phyloP scores from a whole-genome alignment of 78 protist species.

The Trichosphaerium sp. region DNA sequence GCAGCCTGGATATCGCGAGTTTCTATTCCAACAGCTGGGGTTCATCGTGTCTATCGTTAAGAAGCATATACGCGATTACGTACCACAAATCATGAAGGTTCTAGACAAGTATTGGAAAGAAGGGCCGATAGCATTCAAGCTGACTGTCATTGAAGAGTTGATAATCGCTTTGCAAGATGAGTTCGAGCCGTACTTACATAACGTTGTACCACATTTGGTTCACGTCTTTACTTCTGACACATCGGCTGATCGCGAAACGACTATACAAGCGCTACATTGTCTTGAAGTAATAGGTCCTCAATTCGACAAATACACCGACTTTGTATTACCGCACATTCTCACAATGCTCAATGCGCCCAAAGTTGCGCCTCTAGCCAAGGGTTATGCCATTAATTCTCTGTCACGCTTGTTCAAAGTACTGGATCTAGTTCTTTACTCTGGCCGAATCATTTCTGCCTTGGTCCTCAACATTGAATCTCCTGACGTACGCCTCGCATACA shows the following conservation, averaged over 20 bases:
- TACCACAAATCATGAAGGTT: conserved; percentile 32
- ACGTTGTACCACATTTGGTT: conserved; percentile 76
- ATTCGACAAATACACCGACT: too few relatives aligned
- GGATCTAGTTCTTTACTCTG: too few relatives aligned
- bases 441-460: too few relatives aligned
- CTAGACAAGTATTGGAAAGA: conserved; percentile 64
- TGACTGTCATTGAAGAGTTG: conserved; percentile 74
- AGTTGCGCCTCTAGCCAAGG: too few relatives aligned
- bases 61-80: conserved; percentile 79
- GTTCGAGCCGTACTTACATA: conserved; percentile 71
- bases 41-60: conserved; percentile 68
- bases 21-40: conserved; percentile 64
- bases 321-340: too few relatives aligned
- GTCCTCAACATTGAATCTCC: too few relatives aligned
- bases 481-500: too few relatives aligned
- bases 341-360: too few relatives aligned
- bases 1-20: conserved; percentile 51
- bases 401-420: too few relatives aligned
- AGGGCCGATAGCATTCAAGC: conserved; percentile 4
- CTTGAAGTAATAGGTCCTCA: too few relatives aligned
- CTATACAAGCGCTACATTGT: conserved; percentile 16
- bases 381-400: too few relatives aligned
- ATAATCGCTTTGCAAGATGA: conserved; percentile 72
- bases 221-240: conserved; percentile 2
- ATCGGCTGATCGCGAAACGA: neutral